Evolutionary conservation across 2,329 filamentous ascomycete species (phyloP), one percentile per base, ranked within the genome.

Genomic region (Botryotinia globosa): DNA sequence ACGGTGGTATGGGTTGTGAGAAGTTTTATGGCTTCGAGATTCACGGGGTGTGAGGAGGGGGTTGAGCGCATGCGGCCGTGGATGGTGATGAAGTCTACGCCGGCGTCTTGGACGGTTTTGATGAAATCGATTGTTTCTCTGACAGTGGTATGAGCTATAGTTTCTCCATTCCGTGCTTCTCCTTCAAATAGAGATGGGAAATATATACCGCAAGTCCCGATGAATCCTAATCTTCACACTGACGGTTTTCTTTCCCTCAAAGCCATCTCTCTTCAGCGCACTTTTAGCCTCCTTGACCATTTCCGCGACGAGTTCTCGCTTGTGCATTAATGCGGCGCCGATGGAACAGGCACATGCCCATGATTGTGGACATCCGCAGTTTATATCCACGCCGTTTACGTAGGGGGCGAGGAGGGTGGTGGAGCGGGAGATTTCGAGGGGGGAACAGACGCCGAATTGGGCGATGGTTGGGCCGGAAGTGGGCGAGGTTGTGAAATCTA

Each of bases 191-290:
- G 8, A 39, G 42, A 45, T 22, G 6, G 37, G 37, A 39, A 51
- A 25, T 25, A 37, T 14, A 18, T 48, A 72, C 29, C 87, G 83
- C 18, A 92, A 78, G 78, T 93, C 89, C 65, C 86, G 86, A 78
- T 92, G 90, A 10, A 93, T 86, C 4, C 91, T 84, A 59, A 92
- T 92, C 82, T 93, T 92, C 75, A 92, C 88, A 79, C 89, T 92
- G 20, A 93, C 86, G 75, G 74, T 87, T 82, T 76, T 80, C 77
- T 74, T 85, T 81, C 74, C 80, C 73, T 79, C 83, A 85, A 86
- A 90, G 1, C 88, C 89, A 45, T 88, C 86, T 2, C 78, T 75
- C 0, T 81, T 81, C 8, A 92, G 82, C 22, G 84, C 81, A 51
- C 80, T 76, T 72, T 90, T 87, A 29, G 88, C 88, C 73, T 86